phyloP scores from a whole-genome alignment of 805 yeast species.

The Sugiyamaella lignohabitans region DNA sequence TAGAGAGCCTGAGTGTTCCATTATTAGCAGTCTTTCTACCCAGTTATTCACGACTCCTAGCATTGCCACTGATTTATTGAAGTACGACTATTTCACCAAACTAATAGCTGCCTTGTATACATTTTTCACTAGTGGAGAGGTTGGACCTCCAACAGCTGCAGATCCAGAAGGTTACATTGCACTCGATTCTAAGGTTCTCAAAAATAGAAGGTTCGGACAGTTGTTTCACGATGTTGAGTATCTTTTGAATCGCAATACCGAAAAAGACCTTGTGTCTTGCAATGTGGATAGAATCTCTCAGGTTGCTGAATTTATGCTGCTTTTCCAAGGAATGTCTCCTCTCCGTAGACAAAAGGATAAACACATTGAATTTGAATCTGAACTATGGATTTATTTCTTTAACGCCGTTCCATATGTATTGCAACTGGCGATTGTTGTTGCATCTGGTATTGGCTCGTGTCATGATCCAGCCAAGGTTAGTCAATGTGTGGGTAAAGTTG shows the following conservation, averaged over 20 bases:
- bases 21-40: slow-evolving; percentile 65
- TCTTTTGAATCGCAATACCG: slow-evolving; percentile 61
- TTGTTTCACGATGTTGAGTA: slow-evolving; percentile 74
- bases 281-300: slow-evolving; percentile 46
- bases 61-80: slow-evolving; percentile 55
- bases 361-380: slow-evolving; percentile 88
- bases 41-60: slow-evolving; percentile 90
- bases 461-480: slow-evolving; percentile 9
- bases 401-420: slow-evolving; percentile 62
- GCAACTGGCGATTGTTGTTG: slow-evolving; percentile 37
- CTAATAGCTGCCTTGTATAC: slow-evolving; percentile 59
- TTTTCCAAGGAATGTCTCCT: slow-evolving; percentile 75
- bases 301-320: slow-evolving; percentile 55
- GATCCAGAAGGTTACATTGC: slow-evolving; percentile 26
- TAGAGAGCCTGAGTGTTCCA: slow-evolving; percentile 80
- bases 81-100: slow-evolving; percentile 58
- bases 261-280: slow-evolving; percentile 41
- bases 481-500: slow-evolving; percentile 22
- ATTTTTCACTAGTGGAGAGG: slow-evolving; percentile 50
- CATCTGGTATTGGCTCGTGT: slow-evolving; percentile 28
- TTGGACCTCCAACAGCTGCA: slow-evolving; percentile 40
- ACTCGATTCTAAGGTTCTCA: slow-evolving; percentile 41
- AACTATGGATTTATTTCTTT: slow-evolving; percentile 69
- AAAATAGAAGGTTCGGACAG: slow-evolving; percentile 72
- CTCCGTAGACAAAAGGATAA: slow-evolving; percentile 65